These are phyloP conservation scores for Fusarium clavum DNA, from an alignment of 2,329 filamentous ascomycete genomes.

Conservation along the genomic window DNA sequence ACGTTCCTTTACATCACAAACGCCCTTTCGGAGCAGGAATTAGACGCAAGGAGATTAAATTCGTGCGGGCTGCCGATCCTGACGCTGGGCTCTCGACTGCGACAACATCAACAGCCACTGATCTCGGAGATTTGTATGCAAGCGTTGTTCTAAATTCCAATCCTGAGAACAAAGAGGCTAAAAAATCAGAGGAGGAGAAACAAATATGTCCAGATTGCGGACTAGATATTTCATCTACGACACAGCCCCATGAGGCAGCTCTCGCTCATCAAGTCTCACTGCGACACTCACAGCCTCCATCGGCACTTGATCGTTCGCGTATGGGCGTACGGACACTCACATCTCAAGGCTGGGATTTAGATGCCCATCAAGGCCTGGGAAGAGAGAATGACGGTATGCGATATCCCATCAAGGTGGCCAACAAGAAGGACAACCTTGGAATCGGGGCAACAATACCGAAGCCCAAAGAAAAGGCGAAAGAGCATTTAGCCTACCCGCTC, in stretches of 20 bases:
- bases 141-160: slow-evolving; percentile 68
- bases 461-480: slow-evolving; percentile 55
- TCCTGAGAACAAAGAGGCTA: slow-evolving; percentile 12
- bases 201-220: slow-evolving; percentile 53
- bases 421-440: slow-evolving; percentile 81
- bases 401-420: slow-evolving; percentile 77
- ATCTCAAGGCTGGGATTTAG: slow-evolving; percentile 79
- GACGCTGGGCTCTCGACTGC: slow-evolving; percentile 44
- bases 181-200: slow-evolving; percentile 29
- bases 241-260: slow-evolving; percentile 66
- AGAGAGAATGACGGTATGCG: slow-evolving; percentile 76
- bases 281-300: slow-evolving; percentile 77
- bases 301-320: slow-evolving; percentile 74
- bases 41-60: slow-evolving; percentile 65
- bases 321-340: slow-evolving; percentile 76
- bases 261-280: slow-evolving; percentile 79
- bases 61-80: slow-evolving; percentile 65
- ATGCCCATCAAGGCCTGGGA: slow-evolving; percentile 78
- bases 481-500: slow-evolving; percentile 62
- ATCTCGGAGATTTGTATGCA: slow-evolving; percentile 70
- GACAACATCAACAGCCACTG: slow-evolving; percentile 33
- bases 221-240: slow-evolving; percentile 49
- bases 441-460: slow-evolving; percentile 68
- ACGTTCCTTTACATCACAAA: slow-evolving; percentile 65
- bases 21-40: slow-evolving; percentile 68